Conservation (phyloP, 2,329 filamentous ascomycete species). For the Alternaria atra region DNA sequence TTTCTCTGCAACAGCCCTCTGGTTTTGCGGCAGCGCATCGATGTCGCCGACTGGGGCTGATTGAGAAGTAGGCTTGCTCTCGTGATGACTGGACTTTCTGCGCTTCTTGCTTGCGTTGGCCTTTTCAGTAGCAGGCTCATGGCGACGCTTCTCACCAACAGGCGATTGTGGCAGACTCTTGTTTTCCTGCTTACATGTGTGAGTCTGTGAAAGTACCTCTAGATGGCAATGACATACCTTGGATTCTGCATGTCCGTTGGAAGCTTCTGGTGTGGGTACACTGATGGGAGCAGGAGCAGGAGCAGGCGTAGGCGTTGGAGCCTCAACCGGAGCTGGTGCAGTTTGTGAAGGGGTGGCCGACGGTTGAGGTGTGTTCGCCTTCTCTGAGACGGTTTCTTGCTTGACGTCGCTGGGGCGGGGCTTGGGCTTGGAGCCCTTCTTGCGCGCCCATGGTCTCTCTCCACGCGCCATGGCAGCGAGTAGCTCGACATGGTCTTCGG, state of each 20-base stretch:
- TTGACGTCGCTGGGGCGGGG: slow-evolving; percentile 69
- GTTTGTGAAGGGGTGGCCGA: slow-evolving; percentile 28
- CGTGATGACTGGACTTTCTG: slow-evolving; percentile 48
- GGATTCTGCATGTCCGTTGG: slow-evolving; percentile 36
- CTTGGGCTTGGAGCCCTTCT: slow-evolving; percentile 69
- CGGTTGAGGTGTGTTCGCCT: slow-evolving; percentile 32
- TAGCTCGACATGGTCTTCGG: slow-evolving; percentile 82
- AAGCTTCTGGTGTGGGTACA: slow-evolving; percentile 22
- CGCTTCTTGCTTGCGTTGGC: slow-evolving; percentile 46
- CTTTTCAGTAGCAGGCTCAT: slow-evolving; percentile 44
- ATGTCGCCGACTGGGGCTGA: slow-evolving; percentile 26
- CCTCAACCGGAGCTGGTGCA: slow-evolving; percentile 15
- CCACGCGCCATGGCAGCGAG: slow-evolving; percentile 80
- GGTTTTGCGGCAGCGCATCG: slow-evolving; percentile 66
- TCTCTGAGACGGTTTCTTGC: slow-evolving; percentile 56
- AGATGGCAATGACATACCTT: slow-evolving; percentile 27
- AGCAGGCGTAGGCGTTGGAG: slow-evolving; percentile 24
- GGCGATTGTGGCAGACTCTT: slow-evolving; percentile 48
- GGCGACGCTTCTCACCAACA: slow-evolving; percentile 49
- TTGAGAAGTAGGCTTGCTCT: slow-evolving; percentile 32
- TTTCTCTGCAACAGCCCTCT: slow-evolving; percentile 74
- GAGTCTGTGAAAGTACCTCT: slow-evolving; percentile 10
- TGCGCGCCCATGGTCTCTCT: slow-evolving; percentile 81
- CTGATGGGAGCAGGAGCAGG: slow-evolving; percentile 5
- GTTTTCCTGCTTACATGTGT: slow-evolving; percentile 27